Evolutionary conservation across 352 stramenopile species (phyloP).

Genomic region (Phytophthora palmivora): DNA sequence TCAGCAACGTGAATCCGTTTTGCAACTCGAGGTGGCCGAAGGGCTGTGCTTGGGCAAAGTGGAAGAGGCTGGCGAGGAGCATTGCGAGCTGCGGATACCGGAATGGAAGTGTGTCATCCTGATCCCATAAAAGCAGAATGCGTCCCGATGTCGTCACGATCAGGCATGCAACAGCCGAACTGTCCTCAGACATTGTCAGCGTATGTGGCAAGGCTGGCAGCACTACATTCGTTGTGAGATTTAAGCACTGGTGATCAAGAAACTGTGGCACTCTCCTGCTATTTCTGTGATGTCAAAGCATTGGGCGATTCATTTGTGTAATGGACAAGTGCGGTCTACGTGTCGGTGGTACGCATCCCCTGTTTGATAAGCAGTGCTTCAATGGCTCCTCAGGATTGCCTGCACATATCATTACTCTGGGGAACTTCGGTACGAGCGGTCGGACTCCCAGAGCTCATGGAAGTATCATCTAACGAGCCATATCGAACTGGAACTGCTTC

Average conservation of each 20-base stretch:
- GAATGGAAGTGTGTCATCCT: constrained; percentile 51
- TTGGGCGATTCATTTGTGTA: constrained; percentile 16
- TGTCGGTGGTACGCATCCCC: too few relatives aligned
- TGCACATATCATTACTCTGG: constrained; percentile 29
- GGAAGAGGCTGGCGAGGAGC: constrained; percentile 64
- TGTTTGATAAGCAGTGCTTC: constrained; percentile 1
- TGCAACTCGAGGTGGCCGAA: constrained; percentile 48
- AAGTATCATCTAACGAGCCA: constrained; percentile 31
- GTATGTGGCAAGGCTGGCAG: neutral
- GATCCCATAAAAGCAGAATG: constrained; percentile 56
- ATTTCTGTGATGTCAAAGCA: constrained; percentile 21
- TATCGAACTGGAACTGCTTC: constrained; percentile 17
- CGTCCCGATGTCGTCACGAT: constrained; percentile 57
- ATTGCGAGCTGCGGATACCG: constrained; percentile 50
- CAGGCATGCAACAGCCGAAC: constrained; percentile 46
- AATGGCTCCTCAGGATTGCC: constrained; percentile 29
- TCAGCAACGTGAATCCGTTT: constrained; percentile 45
- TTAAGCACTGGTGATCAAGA: constrained; percentile 1
- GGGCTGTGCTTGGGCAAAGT: constrained; percentile 51
- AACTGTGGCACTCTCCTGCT: constrained; percentile 3
- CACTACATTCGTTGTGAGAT: constrained; percentile 1
- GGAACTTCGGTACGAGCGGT: constrained; percentile 11
- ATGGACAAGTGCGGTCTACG: too few relatives aligned
- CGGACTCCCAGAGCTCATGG: constrained; percentile 36
- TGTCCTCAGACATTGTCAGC: constrained; percentile 15